Evolutionary conservation across 2,329 filamentous ascomycete genomes (phyloP).

Genomic region (Colletotrichum simmondsii): DNA sequence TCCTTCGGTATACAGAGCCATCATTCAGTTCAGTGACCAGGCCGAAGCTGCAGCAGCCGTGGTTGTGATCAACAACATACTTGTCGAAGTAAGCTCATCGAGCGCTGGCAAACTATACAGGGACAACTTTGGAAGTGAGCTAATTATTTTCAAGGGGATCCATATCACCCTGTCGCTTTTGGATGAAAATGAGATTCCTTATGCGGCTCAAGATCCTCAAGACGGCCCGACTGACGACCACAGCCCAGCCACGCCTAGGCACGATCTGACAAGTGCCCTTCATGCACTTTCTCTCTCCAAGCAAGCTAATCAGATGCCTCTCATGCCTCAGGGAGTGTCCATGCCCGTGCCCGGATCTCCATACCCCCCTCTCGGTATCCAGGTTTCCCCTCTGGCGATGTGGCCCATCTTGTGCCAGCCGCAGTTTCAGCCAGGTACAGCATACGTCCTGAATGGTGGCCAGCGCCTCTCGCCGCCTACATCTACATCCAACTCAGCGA

Average conservation of each 20-base stretch:
- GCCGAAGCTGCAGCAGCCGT: conserved; percentile 11
- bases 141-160: conserved; percentile 6
- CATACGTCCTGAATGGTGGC: conserved; percentile 42
- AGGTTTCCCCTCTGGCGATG: conserved; percentile 42
- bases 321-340: background rate
- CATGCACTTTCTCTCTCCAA: conserved; percentile 24
- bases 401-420: conserved; percentile 48
- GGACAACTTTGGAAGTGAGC: background rate
- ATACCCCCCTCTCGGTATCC: conserved; percentile 32
- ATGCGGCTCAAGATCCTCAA: background rate
- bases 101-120: no score
- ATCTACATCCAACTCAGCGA: background rate
- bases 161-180: conserved; percentile 22
- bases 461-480: conserved; percentile 10
- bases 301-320: background rate
- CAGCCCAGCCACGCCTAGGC: background rate
- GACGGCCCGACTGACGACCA: background rate
- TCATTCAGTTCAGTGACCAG: conserved; percentile 19
- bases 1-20: conserved; percentile 7
- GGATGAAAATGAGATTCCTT: background rate
- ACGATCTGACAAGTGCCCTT: conserved; percentile 22
- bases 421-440: conserved; percentile 40
- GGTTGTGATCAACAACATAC: conserved; percentile 14
- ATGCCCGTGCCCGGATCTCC: background rate
- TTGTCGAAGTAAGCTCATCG: conserved; percentile 17